Percentiles rank a stretch among this genome's conserved stretches.
Conservation (phyloP, 495 filamentous ascomycete species). For the Annulohypoxylon bovei region DNA sequence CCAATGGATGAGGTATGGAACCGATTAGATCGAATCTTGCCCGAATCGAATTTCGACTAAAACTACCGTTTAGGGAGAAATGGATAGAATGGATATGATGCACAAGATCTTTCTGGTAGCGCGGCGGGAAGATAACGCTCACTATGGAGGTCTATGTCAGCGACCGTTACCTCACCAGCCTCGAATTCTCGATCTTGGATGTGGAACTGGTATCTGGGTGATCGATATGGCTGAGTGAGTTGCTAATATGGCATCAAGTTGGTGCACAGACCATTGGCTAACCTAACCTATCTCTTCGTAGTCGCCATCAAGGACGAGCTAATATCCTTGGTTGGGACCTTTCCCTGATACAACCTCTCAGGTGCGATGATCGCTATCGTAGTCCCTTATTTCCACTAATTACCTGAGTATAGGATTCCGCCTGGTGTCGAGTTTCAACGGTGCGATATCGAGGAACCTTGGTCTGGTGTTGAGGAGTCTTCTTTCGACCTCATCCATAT, state of each 20-base stretch:
- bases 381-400: not conserved
- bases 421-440: conserved; percentile 74
- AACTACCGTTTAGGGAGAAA: conserved; percentile 63
- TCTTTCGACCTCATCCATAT: conserved; percentile 90
- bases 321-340: conserved; percentile 80
- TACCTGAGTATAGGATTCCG: conserved; percentile 65
- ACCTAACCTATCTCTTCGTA: conserved; percentile 19
- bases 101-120: conserved; percentile 78
- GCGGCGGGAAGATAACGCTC: conserved; percentile 63
- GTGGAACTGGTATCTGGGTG: conserved; percentile 91
- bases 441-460: conserved; percentile 84
- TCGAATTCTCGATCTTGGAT: conserved; percentile 82
- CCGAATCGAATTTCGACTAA: conserved; percentile 22
- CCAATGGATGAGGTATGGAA: conserved; percentile 68
- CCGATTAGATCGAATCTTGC: not conserved
- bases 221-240: conserved; percentile 86
- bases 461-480: conserved; percentile 73
- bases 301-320: conserved; percentile 47
- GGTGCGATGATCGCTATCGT: conserved; percentile 53
- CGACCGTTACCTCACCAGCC: conserved; percentile 45
- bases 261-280: conserved; percentile 22
- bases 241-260: not conserved
- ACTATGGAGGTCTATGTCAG: conserved; percentile 39
- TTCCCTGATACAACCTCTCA: conserved; percentile 80
- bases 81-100: conserved; percentile 80